Base-by-base conservation (phyloP, 2,329 filamentous ascomycete genomes). In the Talaromyces sp. region DNA sequence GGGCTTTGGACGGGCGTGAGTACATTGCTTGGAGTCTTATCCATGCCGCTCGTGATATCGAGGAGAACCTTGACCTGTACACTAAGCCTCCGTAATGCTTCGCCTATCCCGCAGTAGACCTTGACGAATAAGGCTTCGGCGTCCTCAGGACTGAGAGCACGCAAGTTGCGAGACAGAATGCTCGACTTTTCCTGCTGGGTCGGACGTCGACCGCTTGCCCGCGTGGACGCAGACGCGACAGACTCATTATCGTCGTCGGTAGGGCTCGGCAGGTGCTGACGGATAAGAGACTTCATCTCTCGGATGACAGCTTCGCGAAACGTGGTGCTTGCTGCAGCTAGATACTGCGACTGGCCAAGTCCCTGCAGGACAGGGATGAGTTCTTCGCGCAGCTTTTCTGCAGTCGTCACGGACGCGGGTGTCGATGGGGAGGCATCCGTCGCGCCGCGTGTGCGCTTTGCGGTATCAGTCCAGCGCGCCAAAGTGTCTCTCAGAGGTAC, bases 161-260 rank as follows among this genome's bases (percentile, higher is more conserved):
- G 86, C 25, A 99, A 77, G 65, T 97, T 97, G 9, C 92, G 85
- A 5, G 93, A 92, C 28, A 99, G 78, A 45, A 91, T 88, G 0
- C 88, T 86, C 0, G 92, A 96, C 69, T 93, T 96, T 64, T 97
- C 92, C 67, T 96, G 89, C 65, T 91, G 89, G 17, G 84, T 89
- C 40, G 86, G 77, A 61, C 85, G 83, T 59, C 83, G 83, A 25
- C 86, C 86, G 40, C 84, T 55, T 35, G 25, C 83, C 61, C 82
- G 82, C 1, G 92, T 96, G 3, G 91, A 95, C 0, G 86, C 82
- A 2, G 92, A 91, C 74, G 93, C 86, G 77, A 93, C 88, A 0
- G 91, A 96, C 70, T 94, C 89, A 61, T 88, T 89, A 69, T 97
- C 94, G 64, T 97, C 93, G 61, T 99, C 94, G 64, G 85, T 93